Evolutionary conservation across 1,139 yeast genomes (phyloP).

Genomic region (Diutina pseudorugosa): DNA sequence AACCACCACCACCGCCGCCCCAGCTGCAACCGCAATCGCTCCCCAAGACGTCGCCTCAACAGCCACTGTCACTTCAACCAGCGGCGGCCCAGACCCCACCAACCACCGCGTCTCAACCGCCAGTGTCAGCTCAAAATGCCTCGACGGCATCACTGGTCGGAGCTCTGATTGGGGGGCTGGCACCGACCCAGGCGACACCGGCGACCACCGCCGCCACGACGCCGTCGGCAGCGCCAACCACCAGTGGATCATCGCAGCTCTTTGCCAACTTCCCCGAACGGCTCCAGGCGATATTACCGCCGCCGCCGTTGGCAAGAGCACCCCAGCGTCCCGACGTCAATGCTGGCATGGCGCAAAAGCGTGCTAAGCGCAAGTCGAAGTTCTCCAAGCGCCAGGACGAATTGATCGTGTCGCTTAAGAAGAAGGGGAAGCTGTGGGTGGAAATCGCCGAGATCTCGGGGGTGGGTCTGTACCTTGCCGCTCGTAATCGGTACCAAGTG

Average conservation of each 20-base stretch:
- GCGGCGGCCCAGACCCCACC: background rate
- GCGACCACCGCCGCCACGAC: conserved; percentile 2
- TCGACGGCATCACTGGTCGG: background rate
- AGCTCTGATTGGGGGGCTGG: background rate
- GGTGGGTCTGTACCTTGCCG: conserved; percentile 61
- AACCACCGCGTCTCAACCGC: background rate
- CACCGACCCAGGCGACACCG: conserved; percentile 4
- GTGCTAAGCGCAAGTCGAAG: conserved; percentile 52
- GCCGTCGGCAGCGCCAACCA: conserved; percentile 1
- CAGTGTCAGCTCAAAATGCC: conserved; percentile 5
- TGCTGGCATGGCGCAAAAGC: conserved; percentile 23
- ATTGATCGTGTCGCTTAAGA: conserved; percentile 47
- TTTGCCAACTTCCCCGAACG: conserved; percentile 11
- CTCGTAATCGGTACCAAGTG: conserved; percentile 69
- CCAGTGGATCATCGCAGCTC: conserved; percentile 6
- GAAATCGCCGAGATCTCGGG: conserved; percentile 60
- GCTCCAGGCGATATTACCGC: conserved; percentile 19
- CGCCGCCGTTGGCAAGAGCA: conserved; percentile 24
- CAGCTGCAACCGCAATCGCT: background rate
- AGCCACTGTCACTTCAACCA: conserved; percentile 5
- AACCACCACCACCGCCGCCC: conserved; percentile 3
- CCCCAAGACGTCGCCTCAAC: conserved; percentile 5
- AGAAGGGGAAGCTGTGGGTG: conserved; percentile 58
- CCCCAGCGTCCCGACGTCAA: conserved; percentile 21
- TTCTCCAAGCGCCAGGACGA: conserved; percentile 60